These are phyloP conservation scores for Tetraselmis striata DNA, from an alignment of 139 green algal species.

Conservation along the genomic window DNA sequence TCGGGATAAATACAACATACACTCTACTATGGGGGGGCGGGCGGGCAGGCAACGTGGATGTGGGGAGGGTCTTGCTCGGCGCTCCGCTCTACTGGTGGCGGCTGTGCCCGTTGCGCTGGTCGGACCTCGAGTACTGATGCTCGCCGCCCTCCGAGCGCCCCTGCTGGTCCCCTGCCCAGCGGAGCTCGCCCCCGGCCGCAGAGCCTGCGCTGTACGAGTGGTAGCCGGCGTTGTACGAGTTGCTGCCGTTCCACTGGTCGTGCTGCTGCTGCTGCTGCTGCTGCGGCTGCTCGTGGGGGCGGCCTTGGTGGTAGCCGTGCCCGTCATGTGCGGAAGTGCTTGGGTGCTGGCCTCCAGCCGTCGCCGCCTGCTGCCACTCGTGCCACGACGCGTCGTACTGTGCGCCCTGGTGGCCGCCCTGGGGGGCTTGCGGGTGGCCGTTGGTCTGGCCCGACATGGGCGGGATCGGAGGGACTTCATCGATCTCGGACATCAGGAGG, in stretches of 20 bases:
- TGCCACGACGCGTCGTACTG: not conserved
- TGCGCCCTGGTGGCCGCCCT: not conserved
- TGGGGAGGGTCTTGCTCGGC: no score
- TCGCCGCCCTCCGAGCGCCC: no score
- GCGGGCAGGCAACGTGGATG: no score
- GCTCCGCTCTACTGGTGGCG: no score
- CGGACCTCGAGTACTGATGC: no score
- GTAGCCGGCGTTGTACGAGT: not conserved
- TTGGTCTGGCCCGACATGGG: not conserved
- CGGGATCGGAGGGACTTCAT: not conserved
- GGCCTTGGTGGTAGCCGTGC: not conserved
- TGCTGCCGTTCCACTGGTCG: not conserved
- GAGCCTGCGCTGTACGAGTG: not conserved
- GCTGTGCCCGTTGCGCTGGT: no score
- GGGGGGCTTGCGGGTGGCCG: not conserved
- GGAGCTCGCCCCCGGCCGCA: not conserved
- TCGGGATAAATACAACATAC: no score
- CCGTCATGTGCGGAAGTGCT: not conserved
- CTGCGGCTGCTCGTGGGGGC: not conserved
- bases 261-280: not conserved
- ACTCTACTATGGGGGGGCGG: no score
- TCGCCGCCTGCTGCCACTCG: not conserved
- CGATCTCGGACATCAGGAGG: not conserved
- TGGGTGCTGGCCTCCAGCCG: not conserved
- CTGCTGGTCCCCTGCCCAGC: not conserved